These are phyloP conservation scores for Volvox reticuliferus DNA, from an alignment of 139 green algal genomes.

Conservation along the genomic window DNA sequence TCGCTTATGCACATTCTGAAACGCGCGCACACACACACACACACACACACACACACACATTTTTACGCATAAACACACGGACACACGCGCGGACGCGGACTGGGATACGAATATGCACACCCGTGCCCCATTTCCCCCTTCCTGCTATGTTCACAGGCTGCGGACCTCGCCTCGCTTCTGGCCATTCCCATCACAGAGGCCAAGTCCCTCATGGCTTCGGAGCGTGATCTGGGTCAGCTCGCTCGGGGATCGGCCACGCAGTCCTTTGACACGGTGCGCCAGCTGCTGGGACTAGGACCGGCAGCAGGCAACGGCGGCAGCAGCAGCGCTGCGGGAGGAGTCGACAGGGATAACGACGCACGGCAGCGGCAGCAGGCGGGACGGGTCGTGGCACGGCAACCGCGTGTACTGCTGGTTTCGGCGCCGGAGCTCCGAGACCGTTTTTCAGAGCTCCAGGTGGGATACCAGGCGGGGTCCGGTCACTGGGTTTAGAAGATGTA, in stretches of 20 bases:
- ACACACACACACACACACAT: not conserved
- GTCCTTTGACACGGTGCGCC: not conserved
- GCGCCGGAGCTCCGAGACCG: conserved; percentile 18
- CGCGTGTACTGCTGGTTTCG: conserved; percentile 23
- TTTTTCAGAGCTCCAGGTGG: conserved; percentile 33
- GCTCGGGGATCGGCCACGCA: not conserved
- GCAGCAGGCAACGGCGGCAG: no score
- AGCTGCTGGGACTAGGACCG: not conserved
- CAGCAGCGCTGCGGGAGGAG: no score
- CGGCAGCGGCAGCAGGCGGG: not conserved
- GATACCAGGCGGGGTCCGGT: not conserved
- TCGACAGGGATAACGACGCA: no score
- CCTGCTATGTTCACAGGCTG: not conserved
- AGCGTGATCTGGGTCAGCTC: conserved; percentile 8
- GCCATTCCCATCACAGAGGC: not conserved
- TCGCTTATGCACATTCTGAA: no score
- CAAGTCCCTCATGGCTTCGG: not conserved
- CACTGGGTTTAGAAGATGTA: not conserved
- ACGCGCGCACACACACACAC: not conserved
- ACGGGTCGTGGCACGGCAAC: not conserved
- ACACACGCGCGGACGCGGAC: not conserved
- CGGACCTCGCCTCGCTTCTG: conserved; percentile 14
- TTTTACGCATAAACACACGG: not conserved
- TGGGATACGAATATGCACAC: no score
- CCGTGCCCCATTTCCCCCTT: not conserved